Evolutionary conservation across 164 flowering plant genomes (phyloP).

Genomic region (Cinnamomum chago): DNA sequence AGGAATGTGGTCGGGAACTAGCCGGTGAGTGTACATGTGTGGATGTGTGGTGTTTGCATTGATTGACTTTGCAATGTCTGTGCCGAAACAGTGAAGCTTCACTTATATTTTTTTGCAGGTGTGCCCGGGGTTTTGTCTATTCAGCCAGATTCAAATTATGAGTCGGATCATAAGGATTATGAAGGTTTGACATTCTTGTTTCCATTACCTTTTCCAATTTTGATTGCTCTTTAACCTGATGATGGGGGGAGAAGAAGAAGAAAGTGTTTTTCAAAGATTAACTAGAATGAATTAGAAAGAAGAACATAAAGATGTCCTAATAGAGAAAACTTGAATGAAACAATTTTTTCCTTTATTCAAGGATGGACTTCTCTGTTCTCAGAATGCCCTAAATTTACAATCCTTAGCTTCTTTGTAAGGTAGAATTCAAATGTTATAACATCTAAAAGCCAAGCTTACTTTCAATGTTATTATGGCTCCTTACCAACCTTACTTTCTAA

Average conservation of each 20-base stretch:
- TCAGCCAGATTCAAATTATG: slow-evolving; percentile 54
- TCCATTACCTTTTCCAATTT: not conserved
- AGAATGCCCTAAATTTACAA: no score
- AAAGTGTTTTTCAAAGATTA: not conserved
- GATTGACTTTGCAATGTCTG: not conserved
- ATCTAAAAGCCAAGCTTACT: no score
- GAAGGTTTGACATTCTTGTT: slow-evolving; percentile 45
- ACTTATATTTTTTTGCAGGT: slow-evolving; percentile 33
- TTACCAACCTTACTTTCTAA: no score
- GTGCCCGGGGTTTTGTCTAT: slow-evolving; percentile 85
- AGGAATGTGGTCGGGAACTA: slow-evolving; percentile 65
- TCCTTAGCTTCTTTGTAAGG: no score
- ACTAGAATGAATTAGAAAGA: not conserved
- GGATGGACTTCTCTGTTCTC: no score
- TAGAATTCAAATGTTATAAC: no score
- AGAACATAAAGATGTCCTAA: not conserved
- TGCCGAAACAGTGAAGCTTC: not conserved
- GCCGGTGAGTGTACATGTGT: slow-evolving; percentile 41
- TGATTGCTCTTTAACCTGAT: not conserved
- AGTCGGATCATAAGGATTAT: slow-evolving; percentile 69
- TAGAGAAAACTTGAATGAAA: no score
- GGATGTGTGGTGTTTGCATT: no score
- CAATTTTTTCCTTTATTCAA: no score
- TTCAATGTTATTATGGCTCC: no score
- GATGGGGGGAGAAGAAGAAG: not conserved